These are phyloP conservation scores for Claviceps digitariae DNA, from an alignment of 2,329 filamentous ascomycete species.

Conservation along the genomic window DNA sequence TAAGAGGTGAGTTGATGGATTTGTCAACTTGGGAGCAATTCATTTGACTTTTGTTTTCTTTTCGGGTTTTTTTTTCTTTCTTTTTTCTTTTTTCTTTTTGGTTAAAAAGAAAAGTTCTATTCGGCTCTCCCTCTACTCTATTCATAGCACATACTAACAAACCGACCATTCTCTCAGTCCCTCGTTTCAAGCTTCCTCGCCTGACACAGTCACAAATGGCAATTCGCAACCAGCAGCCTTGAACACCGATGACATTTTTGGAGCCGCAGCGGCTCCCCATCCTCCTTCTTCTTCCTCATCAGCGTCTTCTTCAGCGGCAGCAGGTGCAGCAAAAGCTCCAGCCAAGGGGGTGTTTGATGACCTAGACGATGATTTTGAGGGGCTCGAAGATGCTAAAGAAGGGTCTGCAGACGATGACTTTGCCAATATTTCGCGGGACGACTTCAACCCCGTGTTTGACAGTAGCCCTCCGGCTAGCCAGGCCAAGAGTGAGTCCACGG, in stretches of 20 bases:
- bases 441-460: slow-evolving; percentile 75
- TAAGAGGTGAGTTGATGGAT: slow-evolving; percentile 13
- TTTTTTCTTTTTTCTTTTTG: too few relatives aligned
- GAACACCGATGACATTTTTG: slow-evolving; percentile 28
- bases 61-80: too few relatives aligned
- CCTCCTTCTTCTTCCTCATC: background rate
- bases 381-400: slow-evolving; percentile 73
- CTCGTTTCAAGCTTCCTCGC: slow-evolving; percentile 18
- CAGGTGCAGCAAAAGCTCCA: slow-evolving; percentile 14
- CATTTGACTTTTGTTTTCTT: too few relatives aligned
- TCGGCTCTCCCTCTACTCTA: too few relatives aligned
- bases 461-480: slow-evolving; percentile 46
- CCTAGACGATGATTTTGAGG: slow-evolving; percentile 68
- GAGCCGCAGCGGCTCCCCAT: slow-evolving; percentile 12
- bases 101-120: too few relatives aligned
- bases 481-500: slow-evolving; percentile 37
- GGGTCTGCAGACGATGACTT: slow-evolving; percentile 69
- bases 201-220: slow-evolving; percentile 17
- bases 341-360: slow-evolving; percentile 53
- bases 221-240: slow-evolving; percentile 17
- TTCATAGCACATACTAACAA: background rate
- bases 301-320: background rate
- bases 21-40: too few relatives aligned
- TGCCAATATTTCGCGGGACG: slow-evolving; percentile 58
- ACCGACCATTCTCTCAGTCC: slow-evolving; percentile 7